Evolutionary conservation across 2,329 filamentous ascomycete species (phyloP), one percentile per base, ranked within the genome.

Genomic region (Colletotrichum magnum): DNA sequence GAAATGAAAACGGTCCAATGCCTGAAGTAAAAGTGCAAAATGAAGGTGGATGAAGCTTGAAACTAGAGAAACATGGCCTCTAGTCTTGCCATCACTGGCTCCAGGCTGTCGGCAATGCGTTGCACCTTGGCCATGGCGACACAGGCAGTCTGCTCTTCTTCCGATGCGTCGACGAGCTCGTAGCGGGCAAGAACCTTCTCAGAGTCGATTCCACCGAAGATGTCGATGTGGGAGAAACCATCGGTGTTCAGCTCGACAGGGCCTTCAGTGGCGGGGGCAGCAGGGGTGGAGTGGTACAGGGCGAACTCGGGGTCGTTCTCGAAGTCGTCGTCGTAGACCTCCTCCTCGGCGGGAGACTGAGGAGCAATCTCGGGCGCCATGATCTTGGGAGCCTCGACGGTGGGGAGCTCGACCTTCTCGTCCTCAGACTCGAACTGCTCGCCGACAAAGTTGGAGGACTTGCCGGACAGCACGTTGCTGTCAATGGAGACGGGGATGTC

Each of bases 401-500:
- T 78, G 48, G 84, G 86, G 72, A 82, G 82, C 75, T 90, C 87
- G 2, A 89, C 81, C 84, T 92, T 88, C 70, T 88, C 86, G 28
- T 86, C 80, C 24, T 86, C 82, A 0, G 79, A 78, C 5, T 80
- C 77, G 45, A 84, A 81, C n/a, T 77, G 75, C 75, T 80, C 81
- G 62, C 83, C 84, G 9, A 87, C 82, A 61, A 88, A 83, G 78
- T 85, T 86, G 48, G 86, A 87, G 0, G 86, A 81, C 86, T 96
- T 96, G 75, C 92, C 93, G 5, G 91, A 91, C n/a, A 96, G 84
- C 26, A 87, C 77, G 26, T 88, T 85, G 6, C 88, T 81, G 76
- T 92, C 84, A 73, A 95, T 86, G 26, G 82, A 76, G 52, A 84
- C 80, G 5, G 92, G 91, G 28, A 92, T 84, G 73, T 91, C 87